A percentile compares a stretch with the other conserved stretches of the same genome.
Evolutionary conservation across 2,329 filamentous ascomycete species (phyloP).

Genomic region (Neodidymelliopsis sp.): DNA sequence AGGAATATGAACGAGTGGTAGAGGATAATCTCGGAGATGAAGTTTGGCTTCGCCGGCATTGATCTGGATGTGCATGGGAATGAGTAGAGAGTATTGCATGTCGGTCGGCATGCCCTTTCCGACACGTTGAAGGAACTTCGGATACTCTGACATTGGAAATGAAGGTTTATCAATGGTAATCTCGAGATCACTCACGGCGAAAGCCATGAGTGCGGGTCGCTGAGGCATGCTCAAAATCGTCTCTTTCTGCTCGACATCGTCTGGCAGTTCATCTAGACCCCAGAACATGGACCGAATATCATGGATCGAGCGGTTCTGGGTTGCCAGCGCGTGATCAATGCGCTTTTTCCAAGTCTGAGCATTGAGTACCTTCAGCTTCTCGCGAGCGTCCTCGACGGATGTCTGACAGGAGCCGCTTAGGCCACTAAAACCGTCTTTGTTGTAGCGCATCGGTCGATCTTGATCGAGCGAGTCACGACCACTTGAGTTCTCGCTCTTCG

Average conservation of each 20-base stretch:
- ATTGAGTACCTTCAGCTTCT: slow-evolving; percentile 79
- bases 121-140: slow-evolving; percentile 83
- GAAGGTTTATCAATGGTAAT: slow-evolving; percentile 90
- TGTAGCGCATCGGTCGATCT: slow-evolving; percentile 66
- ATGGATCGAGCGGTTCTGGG: slow-evolving; percentile 76
- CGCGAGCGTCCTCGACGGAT: slow-evolving; percentile 76
- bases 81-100: slow-evolving; percentile 86
- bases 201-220: slow-evolving; percentile 81
- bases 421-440: slow-evolving; percentile 77
- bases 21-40: slow-evolving; percentile 89
- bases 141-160: slow-evolving; percentile 82
- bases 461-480: slow-evolving; percentile 36
- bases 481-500: slow-evolving; percentile 48
- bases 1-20: slow-evolving; percentile 91
- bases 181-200: slow-evolving; percentile 83
- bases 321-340: slow-evolving; percentile 77
- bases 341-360: slow-evolving; percentile 90
- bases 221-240: slow-evolving; percentile 85
- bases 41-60: slow-evolving; percentile 89
- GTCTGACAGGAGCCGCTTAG: slow-evolving; percentile 77
- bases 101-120: slow-evolving; percentile 97
- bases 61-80: slow-evolving; percentile 89
- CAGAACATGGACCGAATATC: slow-evolving; percentile 83
- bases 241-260: slow-evolving; percentile 83
- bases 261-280: slow-evolving; percentile 80